Percentiles rank a stretch among this genome's conserved stretches.
phyloP scores from a whole-genome alignment of 208 protist genomes.

The Crithidia mellificae region DNA sequence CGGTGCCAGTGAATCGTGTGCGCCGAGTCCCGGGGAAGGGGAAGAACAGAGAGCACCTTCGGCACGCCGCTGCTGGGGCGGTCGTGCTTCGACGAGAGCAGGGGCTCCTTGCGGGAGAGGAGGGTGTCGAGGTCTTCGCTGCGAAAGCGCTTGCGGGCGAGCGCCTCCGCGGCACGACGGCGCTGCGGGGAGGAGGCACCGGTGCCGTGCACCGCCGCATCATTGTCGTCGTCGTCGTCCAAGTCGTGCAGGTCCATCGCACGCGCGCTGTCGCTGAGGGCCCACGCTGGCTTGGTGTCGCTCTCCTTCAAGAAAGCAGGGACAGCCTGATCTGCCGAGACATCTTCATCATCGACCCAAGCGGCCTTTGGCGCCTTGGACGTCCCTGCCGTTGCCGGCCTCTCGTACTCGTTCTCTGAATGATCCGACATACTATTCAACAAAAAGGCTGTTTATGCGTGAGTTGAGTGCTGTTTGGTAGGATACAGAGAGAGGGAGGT shows the following conservation, averaged over 20 bases:
- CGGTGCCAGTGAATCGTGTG: conserved; percentile 80
- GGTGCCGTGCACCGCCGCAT: too few species aligned
- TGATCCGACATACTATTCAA: conserved; percentile 19
- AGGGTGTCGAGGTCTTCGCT: conserved; percentile 72
- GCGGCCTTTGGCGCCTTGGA: conserved; percentile 29
- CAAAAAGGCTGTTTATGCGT: neutral
- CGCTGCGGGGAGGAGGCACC: neutral
- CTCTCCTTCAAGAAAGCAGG: conserved; percentile 50
- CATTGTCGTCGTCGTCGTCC: neutral
- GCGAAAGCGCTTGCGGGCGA: conserved; percentile 65
- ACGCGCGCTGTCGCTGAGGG: conserved; percentile 42
- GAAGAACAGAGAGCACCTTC: conserved; percentile 63
- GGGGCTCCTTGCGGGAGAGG: conserved; percentile 75
- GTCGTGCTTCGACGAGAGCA: conserved; percentile 66
- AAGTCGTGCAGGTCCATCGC: conserved; percentile 1
- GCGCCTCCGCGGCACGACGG: conserved; percentile 14
- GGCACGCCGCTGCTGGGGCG: conserved; percentile 39
- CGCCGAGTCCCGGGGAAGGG: conserved; percentile 70
- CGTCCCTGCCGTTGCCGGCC: neutral
- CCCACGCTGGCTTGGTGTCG: conserved; percentile 59
- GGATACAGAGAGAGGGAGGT: too few species aligned
- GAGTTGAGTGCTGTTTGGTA: too few species aligned
- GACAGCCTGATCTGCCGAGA: conserved; percentile 21
- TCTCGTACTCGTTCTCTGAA: neutral
- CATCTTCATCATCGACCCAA: conserved; percentile 76